Conservation (phyloP, 805 yeast genomes). For the Yueomyces sinensis region DNA sequence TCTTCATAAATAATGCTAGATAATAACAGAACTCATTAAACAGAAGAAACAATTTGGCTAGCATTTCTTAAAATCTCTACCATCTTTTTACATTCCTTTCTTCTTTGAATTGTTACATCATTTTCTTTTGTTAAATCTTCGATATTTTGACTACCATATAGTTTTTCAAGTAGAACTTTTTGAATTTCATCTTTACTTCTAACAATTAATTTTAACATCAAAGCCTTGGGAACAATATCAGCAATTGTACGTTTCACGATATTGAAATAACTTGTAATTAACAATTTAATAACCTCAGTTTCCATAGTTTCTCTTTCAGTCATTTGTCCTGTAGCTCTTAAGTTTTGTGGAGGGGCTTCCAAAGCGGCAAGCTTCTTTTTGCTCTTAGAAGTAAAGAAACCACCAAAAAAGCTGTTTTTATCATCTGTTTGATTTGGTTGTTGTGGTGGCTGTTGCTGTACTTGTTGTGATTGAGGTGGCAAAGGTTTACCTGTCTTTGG, state of each 20-base stretch:
- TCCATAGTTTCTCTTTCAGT: conserved; percentile 94
- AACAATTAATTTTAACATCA: conserved; percentile 83
- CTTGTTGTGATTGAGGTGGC: conserved; percentile 30
- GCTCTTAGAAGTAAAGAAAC: conserved; percentile 83
- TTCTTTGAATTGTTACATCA: conserved; percentile 82
- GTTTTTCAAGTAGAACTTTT: conserved; percentile 73
- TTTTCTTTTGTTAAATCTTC: conserved; percentile 79
- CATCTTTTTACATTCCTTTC: conserved; percentile 92
- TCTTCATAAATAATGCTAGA: too few species aligned
- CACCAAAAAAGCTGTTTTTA: conserved; percentile 83
- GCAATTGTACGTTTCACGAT: conserved; percentile 90
- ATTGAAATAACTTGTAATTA: conserved; percentile 79
- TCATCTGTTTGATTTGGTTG: conserved; percentile 24
- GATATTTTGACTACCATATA: conserved; percentile 57
- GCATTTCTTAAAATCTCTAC: conserved; percentile 85
- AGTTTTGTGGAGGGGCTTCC: conserved; percentile 95
- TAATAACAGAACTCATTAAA: too few species aligned
- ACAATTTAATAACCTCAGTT: conserved; percentile 89
- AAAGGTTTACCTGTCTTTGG: conserved; percentile 84
- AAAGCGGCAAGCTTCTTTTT: conserved; percentile 87
- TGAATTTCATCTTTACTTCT: conserved; percentile 81
- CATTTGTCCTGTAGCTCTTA: conserved; percentile 82
- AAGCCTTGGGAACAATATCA: conserved; percentile 89
- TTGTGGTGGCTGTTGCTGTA: too few species aligned
- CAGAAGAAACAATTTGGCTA: conserved; percentile 62